Percentiles rank a stretch among this genome's conserved stretches.
Evolutionary conservation across 306 rosid species (phyloP).

Genomic region (Boehmeria nivea): DNA sequence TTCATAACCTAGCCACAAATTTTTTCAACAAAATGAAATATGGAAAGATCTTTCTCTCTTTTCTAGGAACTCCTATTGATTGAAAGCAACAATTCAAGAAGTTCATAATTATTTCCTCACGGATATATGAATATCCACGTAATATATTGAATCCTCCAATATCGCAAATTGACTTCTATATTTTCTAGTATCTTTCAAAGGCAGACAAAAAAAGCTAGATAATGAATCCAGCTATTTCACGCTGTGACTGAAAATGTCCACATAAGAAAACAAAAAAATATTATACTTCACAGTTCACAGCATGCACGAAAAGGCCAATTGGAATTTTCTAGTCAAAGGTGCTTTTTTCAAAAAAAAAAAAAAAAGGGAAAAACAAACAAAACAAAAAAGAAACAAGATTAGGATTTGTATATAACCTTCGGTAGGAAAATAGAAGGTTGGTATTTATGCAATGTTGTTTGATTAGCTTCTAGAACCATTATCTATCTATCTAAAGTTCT

Average conservation of each 20-base stretch:
- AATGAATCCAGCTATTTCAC: conserved; percentile 18
- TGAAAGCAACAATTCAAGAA: conserved; percentile 1
- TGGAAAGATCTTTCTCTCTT: too few relatives aligned
- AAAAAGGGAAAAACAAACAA: too few relatives aligned
- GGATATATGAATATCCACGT: background rate
- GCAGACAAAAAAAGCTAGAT: background rate
- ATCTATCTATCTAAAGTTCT: background rate
- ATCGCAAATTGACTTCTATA: background rate
- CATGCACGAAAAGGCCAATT: background rate
- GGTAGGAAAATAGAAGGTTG: conserved; percentile 7
- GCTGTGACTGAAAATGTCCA: background rate
- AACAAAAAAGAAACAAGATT: too few relatives aligned
- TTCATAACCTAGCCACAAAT: too few relatives aligned
- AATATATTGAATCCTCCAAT: conserved; percentile 7
- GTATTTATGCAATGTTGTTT: conserved; percentile 12
- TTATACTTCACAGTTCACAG: conserved; percentile 10
- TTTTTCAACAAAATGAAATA: too few relatives aligned
- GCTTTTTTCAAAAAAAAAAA: background rate
- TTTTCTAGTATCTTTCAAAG: background rate
- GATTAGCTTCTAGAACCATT: conserved; percentile 38
- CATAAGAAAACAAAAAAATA: background rate
- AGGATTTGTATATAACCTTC: background rate
- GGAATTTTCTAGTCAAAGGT: conserved; percentile 6
- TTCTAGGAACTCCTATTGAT: background rate
- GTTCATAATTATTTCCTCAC: background rate